Evolutionary conservation across 2,329 filamentous ascomycete species (phyloP), one percentile per base, ranked within the genome.

Genomic region (Colletotrichum eremochloae): DNA sequence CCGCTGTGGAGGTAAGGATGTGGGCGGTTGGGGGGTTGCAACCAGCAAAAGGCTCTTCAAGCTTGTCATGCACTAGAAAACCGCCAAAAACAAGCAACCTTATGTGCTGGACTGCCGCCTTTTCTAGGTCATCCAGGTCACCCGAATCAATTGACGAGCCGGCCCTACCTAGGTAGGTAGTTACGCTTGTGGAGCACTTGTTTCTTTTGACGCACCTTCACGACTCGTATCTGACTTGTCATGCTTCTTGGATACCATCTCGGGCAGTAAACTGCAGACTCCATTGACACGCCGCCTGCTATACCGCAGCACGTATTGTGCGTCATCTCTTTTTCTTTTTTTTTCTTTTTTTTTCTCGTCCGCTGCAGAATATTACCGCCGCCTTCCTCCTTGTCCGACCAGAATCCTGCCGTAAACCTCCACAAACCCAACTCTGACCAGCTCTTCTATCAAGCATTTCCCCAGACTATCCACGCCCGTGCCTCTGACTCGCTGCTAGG

Each of bases 381-480:
- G 24, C n/a, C 50, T 29, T 48, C 33, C 24, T 31, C 24, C 44
- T 14, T 31, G 44, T 38, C 70, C 61, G 65, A 70, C 50, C 66
- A 64, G 40, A 40, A 50, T 44, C 33, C 44, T 52, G 57, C 46
- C 57, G 57, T 48, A 55, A 55, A 64, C 53, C 40, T 56, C 57
- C 40, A 42, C 40, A 53, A 31, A 55, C 38, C 58, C 67, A 42
- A 36, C 38, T 50, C 38, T 70, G 66, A 40, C 60, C 55, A 72
- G 56, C 53, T 46, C 40, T 38, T 61, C 56, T 38, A 36, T 65
- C 36, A 24, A 55, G 7, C 14, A 36, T 56, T 72, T 70, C 61
- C 66, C 70, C 70, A 58, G 66, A 70, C 66, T 56, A 72, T 72
- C 70, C 70, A 72, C 66, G 55, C 33, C 29, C 14, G 40, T 29